A percentile compares a stretch with the other conserved stretches of the same genome.
phyloP scores from a whole-genome alignment of 352 stramenopile genomes.

The Globisporangium okanoganense region DNA sequence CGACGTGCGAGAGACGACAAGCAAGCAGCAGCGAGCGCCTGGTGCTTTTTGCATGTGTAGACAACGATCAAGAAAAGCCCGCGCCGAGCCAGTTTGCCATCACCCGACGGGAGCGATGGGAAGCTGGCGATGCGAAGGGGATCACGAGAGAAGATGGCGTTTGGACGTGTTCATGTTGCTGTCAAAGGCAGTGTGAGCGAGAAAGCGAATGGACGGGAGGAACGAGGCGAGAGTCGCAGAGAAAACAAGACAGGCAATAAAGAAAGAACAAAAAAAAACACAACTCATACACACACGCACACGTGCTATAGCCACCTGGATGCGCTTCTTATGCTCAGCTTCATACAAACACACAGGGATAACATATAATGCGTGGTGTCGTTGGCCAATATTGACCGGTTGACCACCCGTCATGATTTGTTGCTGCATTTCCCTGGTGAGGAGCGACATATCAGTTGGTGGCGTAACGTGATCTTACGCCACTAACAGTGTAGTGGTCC shows the following conservation, averaged over 20 bases:
- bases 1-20: not conserved
- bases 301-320: not conserved
- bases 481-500: not conserved
- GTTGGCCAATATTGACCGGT: too few relatives aligned
- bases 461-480: not conserved
- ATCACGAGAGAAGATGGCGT: not conserved
- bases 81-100: not conserved
- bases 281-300: not conserved
- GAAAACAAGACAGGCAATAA: constrained; percentile 3
- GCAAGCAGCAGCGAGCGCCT: not conserved
- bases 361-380: not conserved
- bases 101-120: not conserved
- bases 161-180: not conserved
- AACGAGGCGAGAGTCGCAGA: not conserved
- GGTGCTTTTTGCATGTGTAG: constrained; percentile 20
- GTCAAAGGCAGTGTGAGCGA: not conserved
- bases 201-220: not conserved
- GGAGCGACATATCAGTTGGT: not conserved
- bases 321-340: not conserved
- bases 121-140: not conserved
- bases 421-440: constrained; percentile 4
- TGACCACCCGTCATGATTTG: not conserved
- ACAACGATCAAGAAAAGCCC: constrained; percentile 9
- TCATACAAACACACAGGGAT: not conserved
- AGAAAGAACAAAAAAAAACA: not conserved